These are phyloP conservation scores for Cordyceps javanica DNA, from an alignment of 2,329 filamentous ascomycete species.

Conservation along the genomic window DNA sequence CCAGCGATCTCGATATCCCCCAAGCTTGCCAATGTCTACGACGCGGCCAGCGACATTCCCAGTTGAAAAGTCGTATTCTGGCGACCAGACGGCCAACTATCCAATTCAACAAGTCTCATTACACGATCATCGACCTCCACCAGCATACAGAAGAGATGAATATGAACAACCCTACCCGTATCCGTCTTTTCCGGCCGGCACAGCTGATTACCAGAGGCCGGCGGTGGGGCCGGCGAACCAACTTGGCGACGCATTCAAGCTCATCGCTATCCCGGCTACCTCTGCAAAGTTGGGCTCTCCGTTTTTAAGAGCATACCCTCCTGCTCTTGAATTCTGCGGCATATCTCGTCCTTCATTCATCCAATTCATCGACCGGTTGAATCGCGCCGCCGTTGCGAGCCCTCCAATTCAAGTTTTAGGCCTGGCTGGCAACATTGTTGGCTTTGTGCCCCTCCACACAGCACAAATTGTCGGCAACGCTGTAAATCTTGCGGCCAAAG, in stretches of 20 bases:
- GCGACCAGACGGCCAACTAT: background rate
- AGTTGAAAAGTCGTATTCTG: background rate
- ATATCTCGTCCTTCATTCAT: constrained; percentile 16
- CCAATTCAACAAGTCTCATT: background rate
- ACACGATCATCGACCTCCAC: background rate
- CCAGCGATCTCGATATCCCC: background rate
- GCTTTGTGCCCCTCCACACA: constrained; percentile 17
- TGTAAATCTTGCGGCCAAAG: constrained; percentile 10
- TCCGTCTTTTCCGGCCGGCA: background rate
- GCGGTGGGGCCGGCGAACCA: background rate
- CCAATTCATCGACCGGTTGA: constrained; percentile 17
- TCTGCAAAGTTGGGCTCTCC: constrained; percentile 16
- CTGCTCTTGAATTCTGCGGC: constrained; percentile 11
- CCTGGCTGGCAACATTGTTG: constrained; percentile 14
- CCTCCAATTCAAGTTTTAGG: constrained; percentile 17
- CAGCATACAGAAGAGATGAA: background rate
- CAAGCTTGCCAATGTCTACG: background rate
- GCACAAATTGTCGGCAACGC: constrained; percentile 15
- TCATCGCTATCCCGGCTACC: constrained; percentile 18
- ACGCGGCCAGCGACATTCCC: background rate
- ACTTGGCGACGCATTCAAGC: constrained; percentile 6
- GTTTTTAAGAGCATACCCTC: constrained; percentile 18
- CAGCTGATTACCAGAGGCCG: background rate
- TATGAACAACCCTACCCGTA: too few species aligned
- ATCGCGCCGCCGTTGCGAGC: constrained; percentile 16